These are phyloP conservation scores for Pestalotiopsis sp. DNA, from an alignment of 2,329 filamentous ascomycete species.

Conservation along the genomic window DNA sequence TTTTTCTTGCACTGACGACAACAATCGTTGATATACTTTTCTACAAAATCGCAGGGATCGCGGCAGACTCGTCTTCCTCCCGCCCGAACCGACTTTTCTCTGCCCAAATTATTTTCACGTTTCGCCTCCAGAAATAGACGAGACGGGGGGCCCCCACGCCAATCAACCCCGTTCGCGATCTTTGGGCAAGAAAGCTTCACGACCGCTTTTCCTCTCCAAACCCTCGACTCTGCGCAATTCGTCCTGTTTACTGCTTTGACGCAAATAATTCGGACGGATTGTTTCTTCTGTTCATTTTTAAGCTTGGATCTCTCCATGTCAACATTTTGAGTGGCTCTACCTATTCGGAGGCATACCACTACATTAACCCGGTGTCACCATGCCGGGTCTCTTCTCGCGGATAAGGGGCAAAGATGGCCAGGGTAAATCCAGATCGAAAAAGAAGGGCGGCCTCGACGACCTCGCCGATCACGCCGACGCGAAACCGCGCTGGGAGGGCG, in stretches of 20 bases:
- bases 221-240: neutral
- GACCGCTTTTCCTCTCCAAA: neutral
- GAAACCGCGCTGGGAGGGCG: constrained; percentile 77
- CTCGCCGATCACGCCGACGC: constrained; percentile 55
- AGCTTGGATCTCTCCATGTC: constrained; percentile 2
- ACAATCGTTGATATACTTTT: neutral
- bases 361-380: constrained; percentile 33
- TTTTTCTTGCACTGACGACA: neutral
- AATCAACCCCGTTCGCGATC: neutral
- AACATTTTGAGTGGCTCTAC: neutral
- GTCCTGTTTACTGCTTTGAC: neutral
- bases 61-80: neutral
- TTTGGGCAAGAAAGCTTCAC: neutral
- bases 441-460: constrained; percentile 58
- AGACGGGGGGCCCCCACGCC: neutral
- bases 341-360: neutral
- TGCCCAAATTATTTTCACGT: neutral
- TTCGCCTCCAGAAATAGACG: neutral
- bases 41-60: neutral
- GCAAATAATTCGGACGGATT: neutral
- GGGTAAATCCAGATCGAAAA: constrained; percentile 63
- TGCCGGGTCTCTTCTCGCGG: constrained; percentile 64
- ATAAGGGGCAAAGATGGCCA: constrained; percentile 77
- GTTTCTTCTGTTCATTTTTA: neutral
- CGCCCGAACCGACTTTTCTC: neutral